phyloP scores from a whole-genome alignment of 495 filamentous ascomycete genomes.

The Cudoniella acicularis region DNA sequence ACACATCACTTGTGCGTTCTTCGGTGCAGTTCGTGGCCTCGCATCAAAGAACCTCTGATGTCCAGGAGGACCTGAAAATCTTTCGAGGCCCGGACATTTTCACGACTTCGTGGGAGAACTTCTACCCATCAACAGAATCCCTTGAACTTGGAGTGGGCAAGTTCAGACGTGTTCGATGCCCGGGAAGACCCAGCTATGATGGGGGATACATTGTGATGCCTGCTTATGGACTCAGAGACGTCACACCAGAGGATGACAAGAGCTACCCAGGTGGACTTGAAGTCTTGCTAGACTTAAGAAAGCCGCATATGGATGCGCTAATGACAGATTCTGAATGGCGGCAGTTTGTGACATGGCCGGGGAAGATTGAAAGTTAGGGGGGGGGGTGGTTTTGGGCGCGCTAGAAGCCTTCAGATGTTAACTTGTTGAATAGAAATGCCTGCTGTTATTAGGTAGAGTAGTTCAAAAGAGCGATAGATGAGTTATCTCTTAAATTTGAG shows the following conservation, averaged over 20 bases:
- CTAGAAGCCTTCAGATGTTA: too few species aligned
- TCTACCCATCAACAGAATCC: not conserved
- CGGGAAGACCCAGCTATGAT: not conserved
- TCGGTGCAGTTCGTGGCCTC: not conserved
- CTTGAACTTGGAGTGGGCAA: not conserved
- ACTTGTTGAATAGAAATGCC: too few species aligned
- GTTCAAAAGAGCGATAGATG: too few species aligned
- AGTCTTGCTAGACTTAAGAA: not conserved
- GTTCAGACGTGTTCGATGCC: not conserved
- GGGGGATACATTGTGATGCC: not conserved
- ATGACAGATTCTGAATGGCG: not conserved
- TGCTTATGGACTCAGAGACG: not conserved
- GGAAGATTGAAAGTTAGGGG: not conserved
- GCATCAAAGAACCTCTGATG: not conserved
- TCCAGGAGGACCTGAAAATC: not conserved
- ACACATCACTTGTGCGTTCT: not conserved
- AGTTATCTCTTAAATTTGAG: too few species aligned
- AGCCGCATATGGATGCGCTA: not conserved
- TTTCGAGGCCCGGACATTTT: not conserved
- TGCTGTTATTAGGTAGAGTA: too few species aligned
- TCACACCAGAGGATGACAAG: not conserved
- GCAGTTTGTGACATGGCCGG: constrained; percentile 6
- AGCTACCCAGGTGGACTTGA: not conserved
- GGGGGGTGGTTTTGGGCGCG: not conserved
- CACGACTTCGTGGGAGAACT: not conserved